These are phyloP conservation scores for Saturnispora bothae DNA, from an alignment of 805 yeast genomes.

Conservation along the genomic window DNA sequence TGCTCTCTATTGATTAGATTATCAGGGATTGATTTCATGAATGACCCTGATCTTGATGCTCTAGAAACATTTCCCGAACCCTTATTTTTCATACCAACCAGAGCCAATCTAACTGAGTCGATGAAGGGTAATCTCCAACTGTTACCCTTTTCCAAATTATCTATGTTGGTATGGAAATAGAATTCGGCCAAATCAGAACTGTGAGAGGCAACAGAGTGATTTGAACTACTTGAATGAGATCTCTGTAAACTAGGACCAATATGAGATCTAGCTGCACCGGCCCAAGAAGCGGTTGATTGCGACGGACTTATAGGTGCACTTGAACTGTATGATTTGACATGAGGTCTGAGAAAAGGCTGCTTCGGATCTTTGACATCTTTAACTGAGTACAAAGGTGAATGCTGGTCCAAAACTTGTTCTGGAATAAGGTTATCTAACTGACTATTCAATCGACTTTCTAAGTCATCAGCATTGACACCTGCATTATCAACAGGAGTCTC, in stretches of 20 bases:
- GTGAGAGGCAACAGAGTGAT: constrained; percentile 5
- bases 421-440: neutral
- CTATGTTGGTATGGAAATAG: constrained; percentile 19
- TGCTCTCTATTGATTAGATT: neutral
- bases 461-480: neutral
- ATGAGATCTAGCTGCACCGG: too few relatives aligned
- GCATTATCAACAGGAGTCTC: neutral
- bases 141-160: constrained; percentile 21
- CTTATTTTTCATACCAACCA: constrained; percentile 9
- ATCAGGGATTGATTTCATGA: neutral
- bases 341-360: neutral
- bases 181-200: constrained; percentile 10
- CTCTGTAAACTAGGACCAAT: neutral
- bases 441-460: neutral
- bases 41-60: constrained; percentile 2
- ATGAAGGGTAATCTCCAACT: constrained; percentile 22
- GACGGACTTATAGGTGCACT: constrained; percentile 2
- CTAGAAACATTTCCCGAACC: constrained; percentile 1
- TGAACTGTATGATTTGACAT: neutral
- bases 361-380: neutral
- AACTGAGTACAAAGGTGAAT: neutral
- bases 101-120: constrained; percentile 25
- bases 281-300: neutral
- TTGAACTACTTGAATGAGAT: neutral
- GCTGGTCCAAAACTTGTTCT: neutral